These are phyloP conservation scores for Pisolithus sp. DNA, from an alignment of 768 basidiomycete species.

Conservation along the genomic window DNA sequence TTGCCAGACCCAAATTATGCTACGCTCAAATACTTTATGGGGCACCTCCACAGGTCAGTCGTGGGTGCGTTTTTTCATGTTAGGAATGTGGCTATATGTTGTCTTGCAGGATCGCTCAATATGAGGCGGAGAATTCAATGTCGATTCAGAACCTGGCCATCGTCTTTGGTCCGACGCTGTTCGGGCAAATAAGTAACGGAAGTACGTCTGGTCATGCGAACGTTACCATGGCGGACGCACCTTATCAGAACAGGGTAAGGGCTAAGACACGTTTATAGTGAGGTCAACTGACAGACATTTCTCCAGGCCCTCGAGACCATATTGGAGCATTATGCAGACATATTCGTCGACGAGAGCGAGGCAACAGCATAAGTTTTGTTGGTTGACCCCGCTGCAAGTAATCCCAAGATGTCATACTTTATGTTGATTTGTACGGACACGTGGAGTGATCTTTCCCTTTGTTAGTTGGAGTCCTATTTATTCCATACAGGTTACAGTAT, in stretches of 20 bases:
- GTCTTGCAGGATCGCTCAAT: slow-evolving; percentile 59
- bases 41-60: slow-evolving; percentile 81
- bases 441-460: slow-evolving; percentile 3
- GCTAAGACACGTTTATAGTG: neutral
- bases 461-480: neutral
- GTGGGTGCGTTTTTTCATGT: neutral
- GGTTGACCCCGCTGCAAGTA: neutral
- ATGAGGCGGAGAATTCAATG: slow-evolving; percentile 83
- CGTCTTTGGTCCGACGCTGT: slow-evolving; percentile 96
- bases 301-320: slow-evolving; percentile 90
- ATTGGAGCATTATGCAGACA: slow-evolving; percentile 88
- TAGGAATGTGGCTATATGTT: slow-evolving; percentile 5
- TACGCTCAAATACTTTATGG: slow-evolving; percentile 91
- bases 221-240: slow-evolving; percentile 61
- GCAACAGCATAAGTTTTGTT: slow-evolving; percentile 18
- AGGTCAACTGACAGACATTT: slow-evolving; percentile 7
- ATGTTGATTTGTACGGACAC: slow-evolving; percentile 8
- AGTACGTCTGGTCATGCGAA: slow-evolving; percentile 41
- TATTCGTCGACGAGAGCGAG: slow-evolving; percentile 88
- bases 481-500: neutral
- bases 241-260: slow-evolving; percentile 64
- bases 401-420: neutral
- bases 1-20: slow-evolving; percentile 99
- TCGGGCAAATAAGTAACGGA: slow-evolving; percentile 53
- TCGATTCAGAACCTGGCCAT: slow-evolving; percentile 89